phyloP scores from a whole-genome alignment of 495 filamentous ascomycete species.

The Barbatosphaeria neglecta region DNA sequence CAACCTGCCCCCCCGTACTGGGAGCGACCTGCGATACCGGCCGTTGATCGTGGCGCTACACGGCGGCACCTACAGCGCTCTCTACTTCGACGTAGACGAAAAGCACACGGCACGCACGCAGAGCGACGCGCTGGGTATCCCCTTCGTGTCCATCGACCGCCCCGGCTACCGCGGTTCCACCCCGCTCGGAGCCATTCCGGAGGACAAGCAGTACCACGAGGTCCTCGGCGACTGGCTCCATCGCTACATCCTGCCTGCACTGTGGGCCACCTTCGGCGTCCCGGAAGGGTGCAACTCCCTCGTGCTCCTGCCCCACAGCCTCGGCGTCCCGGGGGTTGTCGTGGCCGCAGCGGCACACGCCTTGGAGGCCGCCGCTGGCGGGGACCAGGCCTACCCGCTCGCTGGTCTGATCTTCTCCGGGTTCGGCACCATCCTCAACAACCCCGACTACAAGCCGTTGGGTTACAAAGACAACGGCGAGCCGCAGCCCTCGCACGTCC shows the following conservation, averaged over 20 bases:
- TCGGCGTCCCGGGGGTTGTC: conserved; percentile 17
- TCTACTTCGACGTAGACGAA: conserved; percentile 24
- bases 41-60: conserved; percentile 24
- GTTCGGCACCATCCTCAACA: conserved; percentile 10
- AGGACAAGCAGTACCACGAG: conserved; percentile 8
- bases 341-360: conserved; percentile 14
- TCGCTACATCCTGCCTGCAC: conserved; percentile 14
- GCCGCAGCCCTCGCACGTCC: not conserved
- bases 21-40: not conserved
- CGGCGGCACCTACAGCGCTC: conserved; percentile 20
- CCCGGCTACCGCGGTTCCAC: conserved; percentile 20
- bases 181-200: conserved; percentile 4
- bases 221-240: conserved; percentile 16
- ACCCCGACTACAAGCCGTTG: not conserved
- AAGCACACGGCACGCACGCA: conserved; percentile 12
- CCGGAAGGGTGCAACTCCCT: conserved; percentile 12
- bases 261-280: conserved; percentile 19
- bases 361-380: not conserved
- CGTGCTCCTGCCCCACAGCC: conserved; percentile 21
- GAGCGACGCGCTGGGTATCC: conserved; percentile 13
- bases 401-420: conserved; percentile 18
- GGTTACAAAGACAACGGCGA: not conserved
- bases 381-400: conserved; percentile 15
- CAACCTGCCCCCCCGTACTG: conserved; percentile 1
- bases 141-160: conserved; percentile 20